Conservation (phyloP, 192 early-diverging fungal species). For the Entomortierella beljakovae region DNA sequence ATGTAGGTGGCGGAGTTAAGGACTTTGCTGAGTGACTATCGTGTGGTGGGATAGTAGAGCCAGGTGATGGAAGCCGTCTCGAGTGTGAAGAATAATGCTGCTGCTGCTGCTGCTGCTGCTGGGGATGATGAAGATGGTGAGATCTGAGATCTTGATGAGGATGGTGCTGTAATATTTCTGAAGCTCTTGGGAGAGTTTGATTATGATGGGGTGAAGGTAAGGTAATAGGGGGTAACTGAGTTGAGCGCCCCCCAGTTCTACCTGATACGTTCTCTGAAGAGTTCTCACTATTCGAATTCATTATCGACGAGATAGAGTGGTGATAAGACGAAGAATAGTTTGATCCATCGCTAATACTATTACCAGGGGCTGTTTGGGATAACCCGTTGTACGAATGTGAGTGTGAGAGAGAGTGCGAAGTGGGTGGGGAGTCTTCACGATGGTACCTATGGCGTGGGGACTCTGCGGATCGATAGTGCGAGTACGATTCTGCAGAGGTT, state of each 20-base stretch:
- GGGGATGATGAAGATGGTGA: constrained; percentile 4
- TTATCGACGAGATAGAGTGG: constrained; percentile 12
- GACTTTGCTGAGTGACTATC: neutral
- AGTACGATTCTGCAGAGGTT: constrained; percentile 9
- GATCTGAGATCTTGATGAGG: neutral
- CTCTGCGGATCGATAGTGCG: constrained; percentile 11
- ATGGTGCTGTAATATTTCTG: constrained; percentile 40
- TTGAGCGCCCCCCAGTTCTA: constrained; percentile 1
- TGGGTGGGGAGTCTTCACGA: constrained; percentile 3
- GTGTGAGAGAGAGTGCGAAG: neutral
- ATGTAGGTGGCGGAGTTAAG: neutral
- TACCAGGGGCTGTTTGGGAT: neutral
- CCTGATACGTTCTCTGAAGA: neutral
- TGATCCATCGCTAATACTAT: constrained; percentile 10
- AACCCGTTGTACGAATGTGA: constrained; percentile 1
- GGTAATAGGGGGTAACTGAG: constrained; percentile 40
- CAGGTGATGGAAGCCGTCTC: neutral
- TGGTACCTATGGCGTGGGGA: constrained; percentile 14
- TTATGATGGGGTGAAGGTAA: constrained; percentile 24
- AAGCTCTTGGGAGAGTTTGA: constrained; percentile 23
- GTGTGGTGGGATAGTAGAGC: neutral
- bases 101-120: constrained; percentile 14
- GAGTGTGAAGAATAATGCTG: constrained; percentile 13
- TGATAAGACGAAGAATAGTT: constrained; percentile 14
- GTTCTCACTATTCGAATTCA: constrained; percentile 15